Percentiles rank a stretch among this genome's conserved stretches.
Conservation (phyloP, 1,139 yeast genomes). For the Kodamaea fungicola region DNA sequence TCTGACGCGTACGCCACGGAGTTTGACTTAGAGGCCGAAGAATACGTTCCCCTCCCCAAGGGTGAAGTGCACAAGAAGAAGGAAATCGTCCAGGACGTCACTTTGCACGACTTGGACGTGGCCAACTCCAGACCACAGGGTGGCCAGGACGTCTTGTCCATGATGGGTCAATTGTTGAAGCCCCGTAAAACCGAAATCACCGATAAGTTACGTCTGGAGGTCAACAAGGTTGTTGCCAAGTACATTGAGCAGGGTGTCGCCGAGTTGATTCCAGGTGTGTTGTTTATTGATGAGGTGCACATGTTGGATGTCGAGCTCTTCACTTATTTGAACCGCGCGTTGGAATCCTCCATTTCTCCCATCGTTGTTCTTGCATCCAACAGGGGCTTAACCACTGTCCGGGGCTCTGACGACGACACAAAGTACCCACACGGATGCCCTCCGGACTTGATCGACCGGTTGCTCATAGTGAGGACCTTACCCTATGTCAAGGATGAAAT, state of each 20-base stretch:
- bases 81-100: conserved; percentile 96
- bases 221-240: conserved; percentile 91
- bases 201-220: conserved; percentile 89
- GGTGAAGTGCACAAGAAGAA: conserved; percentile 99
- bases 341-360: conserved; percentile 90
- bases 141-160: conserved; percentile 95
- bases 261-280: conserved; percentile 94
- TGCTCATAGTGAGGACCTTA: conserved; percentile 85
- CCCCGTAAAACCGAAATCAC: conserved; percentile 99
- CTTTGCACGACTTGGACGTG: conserved; percentile 91
- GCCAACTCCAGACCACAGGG: conserved; percentile 99
- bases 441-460: conserved; percentile 86
- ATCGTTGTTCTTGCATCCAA: conserved; percentile 93
- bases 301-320: conserved; percentile 96
- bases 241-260: conserved; percentile 98
- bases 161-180: conserved; percentile 98
- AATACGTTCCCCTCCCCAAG: conserved; percentile 96
- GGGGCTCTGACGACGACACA: conserved; percentile 74
- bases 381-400: conserved; percentile 86
- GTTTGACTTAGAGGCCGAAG: conserved; percentile 97
- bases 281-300: conserved; percentile 95
- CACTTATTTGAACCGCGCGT: conserved; percentile 89
- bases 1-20: conserved; percentile 98
- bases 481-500: conserved; percentile 86
- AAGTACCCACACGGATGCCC: conserved; percentile 97